Percentiles rank a stretch among this genome's conserved stretches.
These are phyloP conservation scores for Phaeoacremonium minimum DNA, from an alignment of 2,329 filamentous ascomycete species.

Conservation along the genomic window DNA sequence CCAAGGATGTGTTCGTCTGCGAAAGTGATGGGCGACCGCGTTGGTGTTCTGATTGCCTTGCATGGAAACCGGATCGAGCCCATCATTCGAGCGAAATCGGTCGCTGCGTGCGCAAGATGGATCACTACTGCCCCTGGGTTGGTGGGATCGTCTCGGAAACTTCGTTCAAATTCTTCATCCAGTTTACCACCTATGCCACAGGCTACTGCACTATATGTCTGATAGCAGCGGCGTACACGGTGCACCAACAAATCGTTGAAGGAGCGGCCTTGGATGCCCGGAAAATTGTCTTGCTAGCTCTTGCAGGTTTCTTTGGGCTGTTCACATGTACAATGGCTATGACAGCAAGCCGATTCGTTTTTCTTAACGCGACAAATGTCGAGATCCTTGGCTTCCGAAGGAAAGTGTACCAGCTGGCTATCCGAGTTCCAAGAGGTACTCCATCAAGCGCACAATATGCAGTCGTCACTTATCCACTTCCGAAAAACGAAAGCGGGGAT, in stretches of 20 bases:
- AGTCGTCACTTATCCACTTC: constrained; percentile 57
- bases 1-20: constrained; percentile 78
- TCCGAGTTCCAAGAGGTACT: constrained; percentile 58
- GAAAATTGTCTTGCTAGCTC: constrained; percentile 61
- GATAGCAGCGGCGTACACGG: constrained; percentile 58
- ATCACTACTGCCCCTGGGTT: constrained; percentile 97
- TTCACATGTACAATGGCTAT: constrained; percentile 75
- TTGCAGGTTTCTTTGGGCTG: constrained; percentile 71
- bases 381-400: constrained; percentile 64
- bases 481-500: constrained; percentile 14
- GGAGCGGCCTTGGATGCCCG: constrained; percentile 46
- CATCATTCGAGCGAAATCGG: constrained; percentile 83
- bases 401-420: constrained; percentile 68
- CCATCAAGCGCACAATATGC: constrained; percentile 34
- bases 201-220: constrained; percentile 64
- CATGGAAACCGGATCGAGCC: constrained; percentile 83
- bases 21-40: constrained; percentile 77
- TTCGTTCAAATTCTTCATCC: constrained; percentile 87
- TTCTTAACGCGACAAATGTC: constrained; percentile 77
- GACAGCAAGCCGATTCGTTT: constrained; percentile 65
- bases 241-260: constrained; percentile 47
- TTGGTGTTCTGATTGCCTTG: constrained; percentile 80
- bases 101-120: constrained; percentile 84
- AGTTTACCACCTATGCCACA: constrained; percentile 73
- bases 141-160: constrained; percentile 87